These are phyloP conservation scores for Amanita polypyramis DNA, from an alignment of 768 basidiomycete genomes.

Conservation along the genomic window DNA sequence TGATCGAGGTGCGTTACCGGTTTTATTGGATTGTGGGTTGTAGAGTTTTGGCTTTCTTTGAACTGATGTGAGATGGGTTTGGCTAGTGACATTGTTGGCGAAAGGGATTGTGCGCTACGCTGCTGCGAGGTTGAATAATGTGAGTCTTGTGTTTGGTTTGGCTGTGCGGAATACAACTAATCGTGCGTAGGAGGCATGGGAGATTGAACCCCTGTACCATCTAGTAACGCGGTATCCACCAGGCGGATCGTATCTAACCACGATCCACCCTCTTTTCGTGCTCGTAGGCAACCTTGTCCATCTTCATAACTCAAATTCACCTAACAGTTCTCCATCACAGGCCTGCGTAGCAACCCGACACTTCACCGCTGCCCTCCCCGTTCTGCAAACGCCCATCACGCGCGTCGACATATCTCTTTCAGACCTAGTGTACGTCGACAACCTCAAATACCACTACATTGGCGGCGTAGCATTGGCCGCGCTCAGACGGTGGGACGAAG, in stretches of 20 bases:
- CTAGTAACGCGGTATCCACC: conserved; percentile 57
- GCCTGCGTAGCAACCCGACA: conserved; percentile 43
- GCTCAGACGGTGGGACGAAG: conserved; percentile 55
- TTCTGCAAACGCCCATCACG: conserved; percentile 56
- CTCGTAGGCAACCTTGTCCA: neutral
- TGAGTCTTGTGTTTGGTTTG: conserved; percentile 20
- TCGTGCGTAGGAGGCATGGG: conserved; percentile 22
- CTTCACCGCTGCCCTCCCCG: conserved; percentile 46
- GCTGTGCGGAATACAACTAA: neutral
- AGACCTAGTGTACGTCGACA: conserved; percentile 69
- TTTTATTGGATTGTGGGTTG: neutral
- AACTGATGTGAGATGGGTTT: neutral
- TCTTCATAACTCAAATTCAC: neutral
- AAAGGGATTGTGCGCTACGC: conserved; percentile 49
- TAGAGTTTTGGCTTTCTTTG: neutral
- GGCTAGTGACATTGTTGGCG: conserved; percentile 53
- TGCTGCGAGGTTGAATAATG: conserved; percentile 35
- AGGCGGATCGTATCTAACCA: conserved; percentile 47
- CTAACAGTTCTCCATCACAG: conserved; percentile 23
- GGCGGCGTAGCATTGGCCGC: conserved; percentile 64
- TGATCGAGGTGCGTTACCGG: conserved; percentile 42
- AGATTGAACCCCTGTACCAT: conserved; percentile 47
- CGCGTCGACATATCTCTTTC: conserved; percentile 48
- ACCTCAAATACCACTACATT: conserved; percentile 76
- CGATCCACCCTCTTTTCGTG: conserved; percentile 39